phyloP scores from a whole-genome alignment of 192 early-diverging fungal species.

The Backusella luteola region DNA sequence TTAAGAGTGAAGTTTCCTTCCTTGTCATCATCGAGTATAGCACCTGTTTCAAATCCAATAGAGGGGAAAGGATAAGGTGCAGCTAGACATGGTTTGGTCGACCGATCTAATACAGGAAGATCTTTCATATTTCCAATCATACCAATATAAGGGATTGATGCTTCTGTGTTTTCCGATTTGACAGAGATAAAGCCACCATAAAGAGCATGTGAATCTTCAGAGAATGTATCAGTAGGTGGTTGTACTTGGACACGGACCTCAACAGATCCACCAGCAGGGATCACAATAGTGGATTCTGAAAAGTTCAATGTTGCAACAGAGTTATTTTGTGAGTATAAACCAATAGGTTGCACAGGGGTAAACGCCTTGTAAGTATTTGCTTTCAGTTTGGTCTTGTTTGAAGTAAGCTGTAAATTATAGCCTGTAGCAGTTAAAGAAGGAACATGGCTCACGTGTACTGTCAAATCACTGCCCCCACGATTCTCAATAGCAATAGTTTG shows the following conservation, averaged over 20 bases:
- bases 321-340: neutral
- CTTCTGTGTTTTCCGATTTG: constrained; percentile 7
- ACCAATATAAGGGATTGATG: constrained; percentile 42
- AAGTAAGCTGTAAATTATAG: constrained; percentile 24
- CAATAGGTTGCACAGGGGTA: constrained; percentile 18
- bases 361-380: neutral
- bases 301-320: constrained; percentile 3
- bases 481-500: constrained; percentile 40
- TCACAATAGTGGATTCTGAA: neutral
- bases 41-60: constrained; percentile 15
- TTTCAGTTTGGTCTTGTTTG: neutral
- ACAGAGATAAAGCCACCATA: constrained; percentile 44
- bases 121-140: constrained; percentile 40
- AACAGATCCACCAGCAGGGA: constrained; percentile 1
- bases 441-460: constrained; percentile 28
- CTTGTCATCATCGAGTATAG: neutral
- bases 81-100: neutral
- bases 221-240: constrained; percentile 28
- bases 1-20: neutral
- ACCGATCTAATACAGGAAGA: constrained; percentile 38
- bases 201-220: constrained; percentile 19
- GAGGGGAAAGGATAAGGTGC: constrained; percentile 26
- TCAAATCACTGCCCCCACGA: constrained; percentile 23
- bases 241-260: constrained; percentile 7
- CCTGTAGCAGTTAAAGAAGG: constrained; percentile 36